Percentiles rank a stretch among this genome's conserved stretches.
phyloP scores from a whole-genome alignment of 2,329 filamentous ascomycete species.

The Aureobasidium mangrovei region DNA sequence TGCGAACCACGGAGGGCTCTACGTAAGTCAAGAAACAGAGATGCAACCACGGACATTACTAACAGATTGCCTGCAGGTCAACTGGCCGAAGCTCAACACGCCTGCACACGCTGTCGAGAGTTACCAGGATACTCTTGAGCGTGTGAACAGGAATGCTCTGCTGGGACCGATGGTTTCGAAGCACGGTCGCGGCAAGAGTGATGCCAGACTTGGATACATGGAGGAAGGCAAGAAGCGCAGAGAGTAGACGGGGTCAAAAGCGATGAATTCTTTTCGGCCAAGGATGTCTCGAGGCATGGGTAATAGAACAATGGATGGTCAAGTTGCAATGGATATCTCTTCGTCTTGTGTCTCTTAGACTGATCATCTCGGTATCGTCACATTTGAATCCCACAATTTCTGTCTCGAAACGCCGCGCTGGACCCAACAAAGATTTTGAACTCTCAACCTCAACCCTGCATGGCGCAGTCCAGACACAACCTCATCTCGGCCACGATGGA shows the following conservation, averaged over 20 bases:
- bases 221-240: conserved; percentile 99
- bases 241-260: conserved; percentile 45
- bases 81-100: conserved; percentile 95
- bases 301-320: not conserved
- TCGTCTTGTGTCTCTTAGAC: not conserved
- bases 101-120: conserved; percentile 78
- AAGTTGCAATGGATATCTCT: not conserved
- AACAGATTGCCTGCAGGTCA: conserved; percentile 53
- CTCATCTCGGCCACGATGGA: conserved; percentile 31
- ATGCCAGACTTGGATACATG: conserved; percentile 69
- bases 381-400: too few relatives aligned
- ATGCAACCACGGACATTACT: conserved; percentile 13
- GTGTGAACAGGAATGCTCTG: conserved; percentile 72
- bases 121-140: conserved; percentile 75
- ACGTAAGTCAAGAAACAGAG: conserved; percentile 55
- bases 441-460: not conserved
- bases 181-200: conserved; percentile 78
- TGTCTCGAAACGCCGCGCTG: not conserved
- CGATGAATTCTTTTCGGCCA: not conserved
- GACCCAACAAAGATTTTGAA: not conserved
- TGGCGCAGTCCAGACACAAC: conserved; percentile 35
- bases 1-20: conserved; percentile 77
- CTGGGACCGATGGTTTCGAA: conserved; percentile 62
- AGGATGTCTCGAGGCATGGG: not conserved
- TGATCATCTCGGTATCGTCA: not conserved